Evolutionary conservation across 2,329 filamentous ascomycete species (phyloP), one percentile per base, ranked within the genome.

Genomic region (Monosporascus sp.): DNA sequence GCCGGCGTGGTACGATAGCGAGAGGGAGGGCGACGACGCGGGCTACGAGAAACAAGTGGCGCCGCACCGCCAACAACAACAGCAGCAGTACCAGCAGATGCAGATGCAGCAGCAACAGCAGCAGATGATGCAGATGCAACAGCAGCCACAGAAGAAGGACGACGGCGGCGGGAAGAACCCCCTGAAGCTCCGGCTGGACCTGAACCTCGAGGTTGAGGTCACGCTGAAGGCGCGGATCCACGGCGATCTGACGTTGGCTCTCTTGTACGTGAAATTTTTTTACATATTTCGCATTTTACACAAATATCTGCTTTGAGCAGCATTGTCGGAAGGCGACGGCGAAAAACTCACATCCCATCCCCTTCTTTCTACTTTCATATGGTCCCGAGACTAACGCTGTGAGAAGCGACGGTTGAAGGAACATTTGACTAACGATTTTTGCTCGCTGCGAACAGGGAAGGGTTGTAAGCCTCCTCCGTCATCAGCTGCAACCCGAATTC

Each of bases 171-270:
- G 77, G 63, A 74, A 78, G 64, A 77, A 91, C 63, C 87, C 88
- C 40, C 73, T 92, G 66, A 86, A 86, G 67, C 71, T 94, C 62
- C 81, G 85, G 38, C 74, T 94, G 22, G 89, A 94, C 65, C 77
- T 91, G 53, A 94, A 94, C 70, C 76, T 94, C 53, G 89, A 94
- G 60, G 80, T 94, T 49, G 89, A 94, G 70, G 89, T 94, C 57
- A 87, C 91, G 63, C 79, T 94, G 56, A 94, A 94, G 78, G 89
- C 89, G 20, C 86, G 87, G 70, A 91, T 94, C 60, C 85, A 91
- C 63, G 91, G 91, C 65, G 91, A 95, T 73, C 73, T 95, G 59
- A 91, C 89, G 37, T 72, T 93, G 59, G 85, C 85, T 59, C 78
- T 93, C 57, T 74, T 80, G 77, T 80, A 74, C 67, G 77, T 74